These are phyloP conservation scores for Cercospora sp. DNA, from an alignment of 2,329 filamentous ascomycete species.

Conservation along the genomic window DNA sequence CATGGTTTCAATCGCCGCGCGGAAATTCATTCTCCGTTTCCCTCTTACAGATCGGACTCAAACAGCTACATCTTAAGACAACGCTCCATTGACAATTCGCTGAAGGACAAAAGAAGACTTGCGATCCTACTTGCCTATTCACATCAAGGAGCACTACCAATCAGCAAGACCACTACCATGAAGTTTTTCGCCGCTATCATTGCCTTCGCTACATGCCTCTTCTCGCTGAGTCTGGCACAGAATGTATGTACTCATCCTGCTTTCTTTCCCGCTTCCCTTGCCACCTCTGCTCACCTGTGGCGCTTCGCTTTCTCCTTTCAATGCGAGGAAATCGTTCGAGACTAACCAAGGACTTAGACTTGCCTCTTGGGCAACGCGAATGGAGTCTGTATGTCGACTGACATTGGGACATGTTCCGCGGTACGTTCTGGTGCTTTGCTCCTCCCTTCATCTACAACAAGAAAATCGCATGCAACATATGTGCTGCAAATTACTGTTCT, in stretches of 20 bases:
- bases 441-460: too few species aligned
- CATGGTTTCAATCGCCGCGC: too few species aligned
- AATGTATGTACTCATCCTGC: background rate
- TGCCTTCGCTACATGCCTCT: background rate
- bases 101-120: background rate
- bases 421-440: background rate
- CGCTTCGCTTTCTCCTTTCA: too few species aligned
- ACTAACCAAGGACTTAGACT: background rate
- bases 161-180: background rate
- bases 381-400: background rate
- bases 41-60: too few species aligned
- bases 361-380: background rate
- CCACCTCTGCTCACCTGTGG: background rate
- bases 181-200: background rate
- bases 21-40: too few species aligned
- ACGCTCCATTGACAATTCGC: background rate
- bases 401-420: background rate
- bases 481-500: too few species aligned
- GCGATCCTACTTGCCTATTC: background rate
- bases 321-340: too few species aligned
- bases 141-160: background rate
- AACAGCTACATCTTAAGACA: too few species aligned
- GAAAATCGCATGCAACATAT: too few species aligned
- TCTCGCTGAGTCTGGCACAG: background rate
- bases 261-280: background rate